Conservation (phyloP, 2,329 filamentous ascomycete species). For the Trichophyton rubrum region DNA sequence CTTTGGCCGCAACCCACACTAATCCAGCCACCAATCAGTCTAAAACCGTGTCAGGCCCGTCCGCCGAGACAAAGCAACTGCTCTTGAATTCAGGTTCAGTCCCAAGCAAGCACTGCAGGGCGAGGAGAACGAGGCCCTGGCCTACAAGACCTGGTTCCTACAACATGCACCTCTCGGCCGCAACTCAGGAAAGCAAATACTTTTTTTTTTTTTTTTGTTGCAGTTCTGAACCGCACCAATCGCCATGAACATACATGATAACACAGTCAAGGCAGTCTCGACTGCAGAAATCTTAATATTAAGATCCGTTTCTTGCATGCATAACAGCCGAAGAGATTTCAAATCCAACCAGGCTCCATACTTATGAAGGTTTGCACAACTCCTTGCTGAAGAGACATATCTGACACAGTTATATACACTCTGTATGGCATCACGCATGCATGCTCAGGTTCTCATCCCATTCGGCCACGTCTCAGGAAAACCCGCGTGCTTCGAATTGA, state of each 20-base stretch:
- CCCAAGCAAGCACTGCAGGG: neutral
- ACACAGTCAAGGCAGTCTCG: neutral
- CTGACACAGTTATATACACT: neutral
- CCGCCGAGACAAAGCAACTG: neutral
- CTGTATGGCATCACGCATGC: neutral
- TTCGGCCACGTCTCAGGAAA: neutral
- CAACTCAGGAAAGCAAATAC: neutral
- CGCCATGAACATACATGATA: no score
- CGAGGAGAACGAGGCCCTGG: neutral
- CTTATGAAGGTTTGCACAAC: neutral
- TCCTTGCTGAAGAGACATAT: neutral
- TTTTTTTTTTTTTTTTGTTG: neutral
- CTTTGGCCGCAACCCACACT: neutral
- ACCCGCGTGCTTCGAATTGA: neutral
- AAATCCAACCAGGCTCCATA: neutral
- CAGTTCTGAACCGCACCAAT: neutral
- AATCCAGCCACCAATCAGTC: neutral
- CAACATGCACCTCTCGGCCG: neutral
- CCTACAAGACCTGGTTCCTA: neutral
- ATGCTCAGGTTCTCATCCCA: neutral
- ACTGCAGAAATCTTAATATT: neutral
- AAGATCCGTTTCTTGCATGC: constrained; percentile 2
- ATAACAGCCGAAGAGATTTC: neutral
- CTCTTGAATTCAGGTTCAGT: neutral
- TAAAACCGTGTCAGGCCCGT: neutral